Percentiles rank a stretch among this genome's conserved stretches.
Evolutionary conservation across 2,329 filamentous ascomycete species (phyloP).

Genomic region (Cyclaneusma minus): DNA sequence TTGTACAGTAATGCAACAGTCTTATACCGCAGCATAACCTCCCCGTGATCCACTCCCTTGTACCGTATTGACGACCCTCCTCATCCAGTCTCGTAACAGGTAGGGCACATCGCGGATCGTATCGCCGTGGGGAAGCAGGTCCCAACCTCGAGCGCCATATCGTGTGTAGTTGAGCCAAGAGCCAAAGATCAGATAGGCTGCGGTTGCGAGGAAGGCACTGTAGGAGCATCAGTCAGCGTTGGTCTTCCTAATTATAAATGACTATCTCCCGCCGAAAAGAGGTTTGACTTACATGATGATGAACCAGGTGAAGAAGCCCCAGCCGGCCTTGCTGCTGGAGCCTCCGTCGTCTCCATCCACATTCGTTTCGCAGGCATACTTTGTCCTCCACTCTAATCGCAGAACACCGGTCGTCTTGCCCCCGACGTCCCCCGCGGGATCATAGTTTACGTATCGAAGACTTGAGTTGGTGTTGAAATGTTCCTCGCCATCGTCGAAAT

Average conservation of each 20-base stretch:
- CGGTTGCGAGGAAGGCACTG: conserved; percentile 71
- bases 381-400: conserved; percentile 71
- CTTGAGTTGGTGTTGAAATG: conserved; percentile 41
- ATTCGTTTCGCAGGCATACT: conserved; percentile 62
- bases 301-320: conserved; percentile 98
- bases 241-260: too few relatives aligned
- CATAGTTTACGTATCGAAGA: conserved; percentile 65
- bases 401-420: conserved; percentile 45
- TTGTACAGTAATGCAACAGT: not conserved
- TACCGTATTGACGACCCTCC: conserved; percentile 66
- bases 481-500: conserved; percentile 15
- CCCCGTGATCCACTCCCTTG: conserved; percentile 74
- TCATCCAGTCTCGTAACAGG: conserved; percentile 74
- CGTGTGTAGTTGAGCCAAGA: conserved; percentile 99
- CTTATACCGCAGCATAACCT: conserved; percentile 83
- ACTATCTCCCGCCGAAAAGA: conserved; percentile 2
- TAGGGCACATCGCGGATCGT: conserved; percentile 86
- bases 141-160: conserved; percentile 89
- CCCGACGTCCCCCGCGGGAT: conserved; percentile 35
- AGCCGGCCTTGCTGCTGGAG: conserved; percentile 36
- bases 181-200: conserved; percentile 90
- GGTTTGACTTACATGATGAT: conserved; percentile 62
- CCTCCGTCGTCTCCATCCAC: conserved; percentile 26
- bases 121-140: conserved; percentile 83
- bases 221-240: conserved; percentile 10